Conservation (phyloP, 164 flowering plant genomes). For the Liquidambar formosana region DNA sequence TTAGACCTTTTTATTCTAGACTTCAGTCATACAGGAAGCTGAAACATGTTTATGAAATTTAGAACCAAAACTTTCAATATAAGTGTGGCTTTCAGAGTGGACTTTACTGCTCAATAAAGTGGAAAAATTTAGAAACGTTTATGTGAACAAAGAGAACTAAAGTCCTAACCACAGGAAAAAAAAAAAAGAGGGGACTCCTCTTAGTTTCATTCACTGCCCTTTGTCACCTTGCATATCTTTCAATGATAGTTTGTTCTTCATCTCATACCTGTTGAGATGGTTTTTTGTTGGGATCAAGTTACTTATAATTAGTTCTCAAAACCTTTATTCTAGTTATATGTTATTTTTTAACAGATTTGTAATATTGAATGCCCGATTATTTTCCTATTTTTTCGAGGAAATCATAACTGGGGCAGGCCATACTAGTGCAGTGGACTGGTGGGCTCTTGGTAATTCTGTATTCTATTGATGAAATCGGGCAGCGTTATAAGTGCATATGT, state of each 20-base stretch:
- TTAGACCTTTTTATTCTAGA: too few relatives aligned
- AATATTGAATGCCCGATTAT: neutral
- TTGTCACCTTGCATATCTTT: too few relatives aligned
- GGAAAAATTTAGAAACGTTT: too few relatives aligned
- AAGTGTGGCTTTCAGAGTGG: too few relatives aligned
- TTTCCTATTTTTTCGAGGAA: constrained; percentile 56
- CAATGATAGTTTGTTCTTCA: too few relatives aligned
- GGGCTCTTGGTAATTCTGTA: constrained; percentile 87
- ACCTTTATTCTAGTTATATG: neutral
- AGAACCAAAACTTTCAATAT: too few relatives aligned
- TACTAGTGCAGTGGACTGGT: constrained; percentile 99
- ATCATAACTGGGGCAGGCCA: constrained; percentile 94
- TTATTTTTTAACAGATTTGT: neutral
- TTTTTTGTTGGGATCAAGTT: neutral
- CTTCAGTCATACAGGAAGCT: too few relatives aligned
- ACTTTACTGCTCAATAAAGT: too few relatives aligned
- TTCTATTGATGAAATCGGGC: neutral
- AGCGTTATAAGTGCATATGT: neutral
- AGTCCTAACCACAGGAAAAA: neutral
- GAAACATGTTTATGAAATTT: too few relatives aligned
- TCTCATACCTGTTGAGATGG: neutral
- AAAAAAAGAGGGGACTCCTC: neutral
- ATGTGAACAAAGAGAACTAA: too few relatives aligned
- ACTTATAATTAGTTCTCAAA: neutral
- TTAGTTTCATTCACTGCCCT: too few relatives aligned